Evolutionary conservation across 768 basidiomycete genomes (phyloP).

Genomic region (Lentinula lateritia): DNA sequence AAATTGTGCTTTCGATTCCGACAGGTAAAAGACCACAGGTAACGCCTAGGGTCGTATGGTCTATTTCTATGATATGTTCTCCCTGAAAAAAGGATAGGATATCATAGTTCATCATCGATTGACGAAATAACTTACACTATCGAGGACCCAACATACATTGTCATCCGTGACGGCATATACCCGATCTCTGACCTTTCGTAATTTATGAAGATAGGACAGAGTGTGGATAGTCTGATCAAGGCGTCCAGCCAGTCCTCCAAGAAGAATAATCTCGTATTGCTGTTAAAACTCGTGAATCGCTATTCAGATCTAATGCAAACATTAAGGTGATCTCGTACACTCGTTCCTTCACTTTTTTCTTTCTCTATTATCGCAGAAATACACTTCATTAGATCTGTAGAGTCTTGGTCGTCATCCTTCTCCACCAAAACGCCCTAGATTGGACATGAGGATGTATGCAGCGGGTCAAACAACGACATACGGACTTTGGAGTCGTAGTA

Average conservation of each 20-base stretch:
- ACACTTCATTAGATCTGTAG: conserved; percentile 98
- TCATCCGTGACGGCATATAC: conserved; percentile 87
- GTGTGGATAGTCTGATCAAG: conserved; percentile 94
- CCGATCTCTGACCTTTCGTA: conserved; percentile 51
- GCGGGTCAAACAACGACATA: neutral
- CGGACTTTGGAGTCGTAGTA: conserved; percentile 63
- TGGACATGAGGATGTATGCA: neutral
- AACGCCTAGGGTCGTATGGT: conserved; percentile 68
- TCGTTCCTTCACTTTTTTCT: conserved; percentile 37
- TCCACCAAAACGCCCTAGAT: conserved; percentile 62
- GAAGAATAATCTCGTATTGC: conserved; percentile 67
- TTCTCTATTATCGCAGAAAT: conserved; percentile 53
- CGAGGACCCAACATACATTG: conserved; percentile 86
- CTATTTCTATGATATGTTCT: conserved; percentile 71
- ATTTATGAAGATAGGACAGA: conserved; percentile 77
- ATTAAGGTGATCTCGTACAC: conserved; percentile 24
- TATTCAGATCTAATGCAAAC: neutral
- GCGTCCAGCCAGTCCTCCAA: conserved; percentile 87
- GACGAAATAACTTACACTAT: conserved; percentile 42
- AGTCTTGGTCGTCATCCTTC: conserved; percentile 66
- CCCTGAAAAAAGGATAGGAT: conserved; percentile 30
- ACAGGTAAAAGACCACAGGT: conserved; percentile 96
- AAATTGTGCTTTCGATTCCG: conserved; percentile 66
- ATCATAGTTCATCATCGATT: neutral
- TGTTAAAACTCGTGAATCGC: neutral